phyloP scores from a whole-genome alignment of 2,329 filamentous ascomycete genomes.

The Xylariales sp. region DNA sequence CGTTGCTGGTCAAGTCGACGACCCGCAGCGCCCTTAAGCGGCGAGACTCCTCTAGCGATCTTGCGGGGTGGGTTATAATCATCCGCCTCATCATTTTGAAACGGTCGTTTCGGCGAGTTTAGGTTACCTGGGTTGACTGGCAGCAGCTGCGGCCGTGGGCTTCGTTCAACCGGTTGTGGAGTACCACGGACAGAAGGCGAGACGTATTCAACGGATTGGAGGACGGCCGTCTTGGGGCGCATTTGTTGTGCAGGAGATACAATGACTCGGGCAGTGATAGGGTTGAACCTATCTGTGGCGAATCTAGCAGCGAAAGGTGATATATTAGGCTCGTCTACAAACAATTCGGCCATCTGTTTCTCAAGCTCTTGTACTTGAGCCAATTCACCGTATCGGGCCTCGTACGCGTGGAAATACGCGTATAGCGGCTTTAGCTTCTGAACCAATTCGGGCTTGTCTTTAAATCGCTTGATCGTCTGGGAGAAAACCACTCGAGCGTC shows the following conservation, averaged over 20 bases:
- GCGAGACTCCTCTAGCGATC: constrained; percentile 87
- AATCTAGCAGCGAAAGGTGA: constrained; percentile 82
- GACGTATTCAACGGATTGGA: constrained; percentile 66
- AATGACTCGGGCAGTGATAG: constrained; percentile 82
- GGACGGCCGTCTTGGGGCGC: constrained; percentile 66
- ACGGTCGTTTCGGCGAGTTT: constrained; percentile 71
- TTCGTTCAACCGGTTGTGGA: constrained; percentile 54
- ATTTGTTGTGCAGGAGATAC: constrained; percentile 85
- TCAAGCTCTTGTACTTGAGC: constrained; percentile 92
- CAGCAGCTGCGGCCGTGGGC: constrained; percentile 62
- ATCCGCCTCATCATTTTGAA: constrained; percentile 77
- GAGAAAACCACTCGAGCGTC: constrained; percentile 97
- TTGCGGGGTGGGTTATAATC: constrained; percentile 83
- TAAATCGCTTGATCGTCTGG: constrained; percentile 86
- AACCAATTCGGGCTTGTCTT: constrained; percentile 78
- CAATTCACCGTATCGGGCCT: constrained; percentile 93
- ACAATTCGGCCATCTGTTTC: constrained; percentile 92
- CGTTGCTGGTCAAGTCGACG: constrained; percentile 84
- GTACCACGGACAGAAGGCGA: constrained; percentile 58
- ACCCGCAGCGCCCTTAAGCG: constrained; percentile 89
- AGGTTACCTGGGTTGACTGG: constrained; percentile 50
- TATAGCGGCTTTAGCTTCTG: constrained; percentile 87
- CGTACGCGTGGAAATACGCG: constrained; percentile 92
- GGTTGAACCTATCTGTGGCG: constrained; percentile 79
- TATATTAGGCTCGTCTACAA: constrained; percentile 84